phyloP scores from a whole-genome alignment of 495 filamentous ascomycete species.

The Mytilinidion resinicola region DNA sequence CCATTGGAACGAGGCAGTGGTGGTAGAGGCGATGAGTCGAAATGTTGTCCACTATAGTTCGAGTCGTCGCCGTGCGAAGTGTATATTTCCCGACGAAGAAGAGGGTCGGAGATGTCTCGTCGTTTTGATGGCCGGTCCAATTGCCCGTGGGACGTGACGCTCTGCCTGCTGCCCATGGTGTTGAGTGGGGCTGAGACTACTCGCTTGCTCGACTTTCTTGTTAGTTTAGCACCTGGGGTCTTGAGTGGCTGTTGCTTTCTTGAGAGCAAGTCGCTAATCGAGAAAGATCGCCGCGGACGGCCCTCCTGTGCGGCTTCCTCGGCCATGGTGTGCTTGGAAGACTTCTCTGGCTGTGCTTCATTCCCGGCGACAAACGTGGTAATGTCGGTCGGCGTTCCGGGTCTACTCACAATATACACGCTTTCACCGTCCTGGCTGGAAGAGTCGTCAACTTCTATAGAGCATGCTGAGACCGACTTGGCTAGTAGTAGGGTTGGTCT shows the following conservation, averaged over 20 bases:
- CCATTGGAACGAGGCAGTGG: conserved; percentile 3
- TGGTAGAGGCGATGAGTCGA: conserved; percentile 9
- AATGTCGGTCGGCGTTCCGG: conserved; percentile 25
- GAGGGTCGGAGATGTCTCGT: conserved; percentile 35
- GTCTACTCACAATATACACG: conserved; percentile 28
- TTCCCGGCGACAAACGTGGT: conserved; percentile 16
- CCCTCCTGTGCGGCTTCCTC: conserved; percentile 4
- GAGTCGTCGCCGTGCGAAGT: conserved; percentile 15
- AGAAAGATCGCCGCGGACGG: conserved; percentile 35
- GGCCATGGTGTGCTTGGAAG: neutral
- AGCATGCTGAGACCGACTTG: conserved; percentile 22
- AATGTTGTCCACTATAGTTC: conserved; percentile 5
- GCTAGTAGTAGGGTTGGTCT: conserved; percentile 32
- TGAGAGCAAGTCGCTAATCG: conserved; percentile 34
- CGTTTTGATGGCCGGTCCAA: conserved; percentile 25
- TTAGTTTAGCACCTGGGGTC: conserved; percentile 18
- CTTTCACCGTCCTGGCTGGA: conserved; percentile 27
- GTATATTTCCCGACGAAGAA: conserved; percentile 24
- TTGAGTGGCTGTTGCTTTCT: conserved; percentile 30
- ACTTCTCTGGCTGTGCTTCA: neutral
- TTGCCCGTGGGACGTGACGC: conserved; percentile 23
- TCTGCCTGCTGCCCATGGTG: conserved; percentile 28
- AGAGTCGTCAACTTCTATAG: conserved; percentile 33
- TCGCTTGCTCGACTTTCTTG: conserved; percentile 24
- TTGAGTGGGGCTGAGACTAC: conserved; percentile 32